phyloP scores from a whole-genome alignment of 1,139 yeast species.

The Suzukiozyma palmioleophila region DNA sequence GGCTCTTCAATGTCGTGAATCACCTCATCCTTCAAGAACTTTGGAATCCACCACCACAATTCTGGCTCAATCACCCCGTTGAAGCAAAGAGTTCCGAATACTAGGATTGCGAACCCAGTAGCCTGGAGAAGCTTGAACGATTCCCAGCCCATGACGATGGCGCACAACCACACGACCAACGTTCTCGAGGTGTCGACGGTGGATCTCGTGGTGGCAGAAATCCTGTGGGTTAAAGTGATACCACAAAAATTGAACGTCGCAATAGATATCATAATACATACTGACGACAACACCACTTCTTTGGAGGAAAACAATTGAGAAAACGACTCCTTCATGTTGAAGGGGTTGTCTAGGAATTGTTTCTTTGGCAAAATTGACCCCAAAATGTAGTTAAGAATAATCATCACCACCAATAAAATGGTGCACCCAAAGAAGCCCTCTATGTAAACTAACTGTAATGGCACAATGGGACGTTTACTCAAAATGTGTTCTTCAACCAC shows the following conservation, averaged over 20 bases:
- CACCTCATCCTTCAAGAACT: slow-evolving; percentile 31
- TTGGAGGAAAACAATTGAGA: slow-evolving; percentile 42
- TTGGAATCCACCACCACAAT: slow-evolving; percentile 43
- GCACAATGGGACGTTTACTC: slow-evolving; percentile 49
- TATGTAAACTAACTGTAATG: slow-evolving; percentile 65
- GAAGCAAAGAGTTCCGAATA: slow-evolving; percentile 70
- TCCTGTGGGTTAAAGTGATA: slow-evolving; percentile 56
- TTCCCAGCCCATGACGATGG: slow-evolving; percentile 78
- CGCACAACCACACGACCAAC: slow-evolving; percentile 71
- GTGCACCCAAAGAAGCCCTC: slow-evolving; percentile 69
- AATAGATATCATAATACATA: slow-evolving; percentile 68
- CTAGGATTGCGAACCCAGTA: slow-evolving; percentile 59
- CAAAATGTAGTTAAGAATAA: slow-evolving; percentile 38
- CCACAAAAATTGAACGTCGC: slow-evolving; percentile 75
- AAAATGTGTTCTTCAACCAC: slow-evolving; percentile 74
- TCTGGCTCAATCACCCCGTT: slow-evolving; percentile 61
- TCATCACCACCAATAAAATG: slow-evolving; percentile 41
- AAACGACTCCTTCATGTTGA: slow-evolving; percentile 53
- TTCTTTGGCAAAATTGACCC: slow-evolving; percentile 29
- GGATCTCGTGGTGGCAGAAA: slow-evolving; percentile 76
- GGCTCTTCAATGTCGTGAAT: slow-evolving; percentile 27
- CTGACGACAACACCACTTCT: slow-evolving; percentile 47
- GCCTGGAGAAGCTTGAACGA: slow-evolving; percentile 56
- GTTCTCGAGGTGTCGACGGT: slow-evolving; percentile 81
- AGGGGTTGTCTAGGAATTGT: slow-evolving; percentile 43